Evolutionary conservation across 768 basidiomycete species (phyloP), one percentile per base, ranked within the genome.

Genomic region (Nidularia pulvinata): DNA sequence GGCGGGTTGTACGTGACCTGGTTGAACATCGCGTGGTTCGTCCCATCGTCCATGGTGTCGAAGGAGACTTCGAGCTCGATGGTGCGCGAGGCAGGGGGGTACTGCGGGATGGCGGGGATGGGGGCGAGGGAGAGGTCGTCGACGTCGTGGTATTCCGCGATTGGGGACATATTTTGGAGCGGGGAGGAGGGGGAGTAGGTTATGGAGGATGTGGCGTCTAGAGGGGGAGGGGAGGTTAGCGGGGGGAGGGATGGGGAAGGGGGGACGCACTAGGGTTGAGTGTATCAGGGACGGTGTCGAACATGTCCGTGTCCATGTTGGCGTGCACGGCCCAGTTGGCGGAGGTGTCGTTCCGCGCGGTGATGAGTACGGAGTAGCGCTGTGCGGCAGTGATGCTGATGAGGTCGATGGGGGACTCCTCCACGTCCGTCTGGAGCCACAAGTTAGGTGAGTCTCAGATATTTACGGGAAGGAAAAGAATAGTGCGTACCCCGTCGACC

Each of bases 261-360:
- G 33, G 33, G 30, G 4, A 72, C 86, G 43, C 55, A 91, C 91
- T 97, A 1, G 90, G 81, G 58, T 88, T 82, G 25, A 98, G 77
- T 9, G 76, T 69, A 25, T 77, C 73, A 0, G 96, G 93, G 11
- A 95, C 65, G 11, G 59, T 75, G 67, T 98, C 96, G 68, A 97
- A 98, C 94, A 95, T 96, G 56, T 73, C 75, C 0, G 81, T 81
- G 65, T 95, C 92, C 83, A 98, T 92, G 75, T 95, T 91, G 5
- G 90, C 89, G 63, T 94, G 91, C 54, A 99, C 84, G 49, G 83
- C 84, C 86, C 87, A 98, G 75, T 99, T 97, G 19, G 81, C 74
- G 2, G 80, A 72, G 0, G 88, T 89, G 57, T 94, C 91, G 69
- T 95, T 95, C 47, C 89, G 84, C 7, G 96, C 95, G 9, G 88